Evolutionary conservation across 768 basidiomycete species (phyloP), one percentile per base, ranked within the genome.

Genomic region (Lactarius sp.): DNA sequence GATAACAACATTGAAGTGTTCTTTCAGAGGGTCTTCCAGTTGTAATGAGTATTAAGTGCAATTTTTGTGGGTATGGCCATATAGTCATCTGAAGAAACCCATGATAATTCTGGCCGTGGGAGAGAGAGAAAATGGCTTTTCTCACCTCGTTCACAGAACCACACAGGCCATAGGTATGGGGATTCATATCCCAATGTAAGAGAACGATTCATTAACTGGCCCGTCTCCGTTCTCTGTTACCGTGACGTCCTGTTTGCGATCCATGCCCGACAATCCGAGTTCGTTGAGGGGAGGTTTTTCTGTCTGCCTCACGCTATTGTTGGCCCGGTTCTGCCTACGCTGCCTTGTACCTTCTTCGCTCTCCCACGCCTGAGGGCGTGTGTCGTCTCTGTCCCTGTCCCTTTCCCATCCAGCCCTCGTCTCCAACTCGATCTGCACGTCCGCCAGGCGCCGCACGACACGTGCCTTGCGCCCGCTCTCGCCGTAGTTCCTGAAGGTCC

Each of bases 401-500:
- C 47, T 16, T 3, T 16, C 22, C 59, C 52, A 46, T 39, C 42
- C 42, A 7, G 12, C 8, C 37, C 47, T 33, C 22, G 59, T 22
- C 34, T 60, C 59, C 68, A 52, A 62, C 66, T 31, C 75, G 67
- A 68, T 69, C 68, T 56, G 61, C 59, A 6, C 52, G 69, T 70
- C 70, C 66, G 51, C 55, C 1, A 58, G 13, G 2, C 65, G 54
- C 27, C 44, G 57, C 56, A 53, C 50, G 9, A 65, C 53, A 18
- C 62, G 63, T 13, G 51, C 57, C 14, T 60, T 64, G 33, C 61
- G 62, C 13, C 67, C 68, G 27, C 59, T 66, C 61, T 66, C 69
- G 13, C 86, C 85, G 61, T 90, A 91, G 39, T 76, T 79, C 71
- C 77, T 77, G 70, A 91, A 75, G 0, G 88, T 87, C 61, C 75